Base-by-base conservation (phyloP, 2,329 filamentous ascomycete genomes). In the Chaetomiaceae sp. region DNA sequence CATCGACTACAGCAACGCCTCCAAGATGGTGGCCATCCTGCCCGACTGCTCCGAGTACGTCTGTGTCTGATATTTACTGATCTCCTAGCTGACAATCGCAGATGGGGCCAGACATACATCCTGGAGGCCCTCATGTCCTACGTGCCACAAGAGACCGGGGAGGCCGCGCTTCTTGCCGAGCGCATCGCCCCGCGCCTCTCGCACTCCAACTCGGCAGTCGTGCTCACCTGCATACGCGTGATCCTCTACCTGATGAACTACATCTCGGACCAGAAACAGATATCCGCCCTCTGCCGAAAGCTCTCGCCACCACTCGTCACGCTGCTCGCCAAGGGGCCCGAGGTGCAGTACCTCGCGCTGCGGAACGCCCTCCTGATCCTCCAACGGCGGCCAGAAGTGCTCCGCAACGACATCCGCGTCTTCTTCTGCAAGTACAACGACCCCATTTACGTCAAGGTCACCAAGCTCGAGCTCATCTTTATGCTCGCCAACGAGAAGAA, bases 351-450 rank as follows among this genome's bases (percentile, higher is more conserved):
- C 67, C 80, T 99, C 6, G 94, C 94, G 0, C 79, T 99, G 17
- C 81, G 94, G 59, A 99, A 99, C 67, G 94, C 94, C 0, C 79
- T 99, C 2, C 78, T 99, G 14, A 99, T 99, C 62, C 76, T 99
- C 48, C 94, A 99, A 69, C 81, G 92, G 63, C 81, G 92, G 52
- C 94, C 94, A 0, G 94, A 97, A 65, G 92, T 99, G 8, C 73
- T 99, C 50, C 84, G 91, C 59, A 97, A 96, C 71, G 94, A 99
- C 70, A 97, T 99, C 58, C 84, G 94, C 43, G 94, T 99, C 29
- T 99, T 99, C 74, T 99, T 99, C 73, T 99, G 94, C 83, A 99
- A 99, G 78, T 99, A 99, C 73, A 99, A 99, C 69, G 94, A 99
- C 67, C 94, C 94, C 0, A 99, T 99, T 60, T 99, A 97, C 69